These are phyloP conservation scores for Thyridium curvatum DNA, from an alignment of 2,329 filamentous ascomycete species.

Conservation along the genomic window DNA sequence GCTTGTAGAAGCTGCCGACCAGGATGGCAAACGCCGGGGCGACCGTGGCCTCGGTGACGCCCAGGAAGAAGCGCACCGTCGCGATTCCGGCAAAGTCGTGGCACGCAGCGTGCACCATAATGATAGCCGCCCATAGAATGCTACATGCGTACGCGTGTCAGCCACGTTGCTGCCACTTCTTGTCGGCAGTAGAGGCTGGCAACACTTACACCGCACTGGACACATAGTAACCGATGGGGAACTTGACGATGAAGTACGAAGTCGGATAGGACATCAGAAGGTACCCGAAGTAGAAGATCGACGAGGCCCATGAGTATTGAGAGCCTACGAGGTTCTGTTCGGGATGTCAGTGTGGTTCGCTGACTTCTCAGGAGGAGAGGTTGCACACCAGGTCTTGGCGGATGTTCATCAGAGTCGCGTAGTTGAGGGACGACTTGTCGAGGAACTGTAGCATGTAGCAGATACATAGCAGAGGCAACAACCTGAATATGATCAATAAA, in stretches of 20 bases:
- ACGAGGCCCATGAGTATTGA: conserved; percentile 39
- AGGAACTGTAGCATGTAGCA: conserved; percentile 1
- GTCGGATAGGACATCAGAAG: conserved; percentile 8
- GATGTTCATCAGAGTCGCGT: background rate
- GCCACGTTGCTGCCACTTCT: no score
- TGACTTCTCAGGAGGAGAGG: background rate
- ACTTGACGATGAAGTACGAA: conserved; percentile 41
- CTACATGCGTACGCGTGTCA: conserved; percentile 8
- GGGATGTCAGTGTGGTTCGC: background rate
- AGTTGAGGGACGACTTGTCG: background rate
- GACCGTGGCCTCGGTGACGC: conserved; percentile 16
- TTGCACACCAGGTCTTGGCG: conserved; percentile 4
- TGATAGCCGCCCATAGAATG: conserved; percentile 36
- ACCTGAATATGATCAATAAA: no score
- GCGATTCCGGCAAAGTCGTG: conserved; percentile 48
- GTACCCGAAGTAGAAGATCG: conserved; percentile 35
- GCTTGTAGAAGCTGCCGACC: conserved; percentile 19
- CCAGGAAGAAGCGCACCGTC: conserved; percentile 20
- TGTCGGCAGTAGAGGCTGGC: no score
- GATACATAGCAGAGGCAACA: conserved; percentile 1
- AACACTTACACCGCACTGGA: conserved; percentile 29
- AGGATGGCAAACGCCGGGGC: conserved; percentile 22
- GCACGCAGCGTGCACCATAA: conserved; percentile 42
- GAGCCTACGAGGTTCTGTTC: conserved; percentile 27
- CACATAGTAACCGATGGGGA: conserved; percentile 38